Conservation (phyloP, 768 basidiomycete genomes). For the Termitomyces sp. region DNA sequence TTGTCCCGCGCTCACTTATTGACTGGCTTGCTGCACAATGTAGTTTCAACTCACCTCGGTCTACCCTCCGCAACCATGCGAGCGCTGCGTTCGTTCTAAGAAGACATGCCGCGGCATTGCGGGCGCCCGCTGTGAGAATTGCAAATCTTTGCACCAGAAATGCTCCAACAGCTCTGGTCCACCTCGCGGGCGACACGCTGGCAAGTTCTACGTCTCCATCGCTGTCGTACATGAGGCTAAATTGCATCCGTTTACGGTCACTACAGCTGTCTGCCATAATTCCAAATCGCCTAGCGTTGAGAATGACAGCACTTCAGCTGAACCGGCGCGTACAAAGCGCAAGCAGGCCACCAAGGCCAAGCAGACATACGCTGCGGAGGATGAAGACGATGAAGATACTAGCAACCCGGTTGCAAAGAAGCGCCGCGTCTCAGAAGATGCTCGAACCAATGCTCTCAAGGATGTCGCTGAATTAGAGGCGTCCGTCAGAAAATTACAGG, state of each 20-base stretch:
- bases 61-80: slow-evolving; percentile 37
- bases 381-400: slow-evolving; percentile 28
- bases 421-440: slow-evolving; percentile 19
- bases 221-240: slow-evolving; percentile 1
- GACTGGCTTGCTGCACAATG: background rate
- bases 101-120: slow-evolving; percentile 37
- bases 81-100: slow-evolving; percentile 38
- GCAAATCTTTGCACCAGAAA: slow-evolving; percentile 41
- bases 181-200: slow-evolving; percentile 35
- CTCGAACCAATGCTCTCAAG: slow-evolving; percentile 26
- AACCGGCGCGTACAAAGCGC: slow-evolving; percentile 21
- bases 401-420: slow-evolving; percentile 26
- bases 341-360: slow-evolving; percentile 23
- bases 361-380: slow-evolving; percentile 25
- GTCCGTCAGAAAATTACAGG: slow-evolving; percentile 29
- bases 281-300: slow-evolving; percentile 4
- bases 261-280: slow-evolving; percentile 9
- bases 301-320: slow-evolving; percentile 7
- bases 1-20: background rate
- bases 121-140: slow-evolving; percentile 41
- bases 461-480: slow-evolving; percentile 30
- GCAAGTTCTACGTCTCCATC: slow-evolving; percentile 17
- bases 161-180: slow-evolving; percentile 42
- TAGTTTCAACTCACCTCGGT: slow-evolving; percentile 18
- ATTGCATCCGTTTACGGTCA: background rate